Evolutionary conservation across 2,329 filamentous ascomycete species (phyloP), one percentile per base, ranked within the genome.

Genomic region (Intubia oerlemansii): DNA sequence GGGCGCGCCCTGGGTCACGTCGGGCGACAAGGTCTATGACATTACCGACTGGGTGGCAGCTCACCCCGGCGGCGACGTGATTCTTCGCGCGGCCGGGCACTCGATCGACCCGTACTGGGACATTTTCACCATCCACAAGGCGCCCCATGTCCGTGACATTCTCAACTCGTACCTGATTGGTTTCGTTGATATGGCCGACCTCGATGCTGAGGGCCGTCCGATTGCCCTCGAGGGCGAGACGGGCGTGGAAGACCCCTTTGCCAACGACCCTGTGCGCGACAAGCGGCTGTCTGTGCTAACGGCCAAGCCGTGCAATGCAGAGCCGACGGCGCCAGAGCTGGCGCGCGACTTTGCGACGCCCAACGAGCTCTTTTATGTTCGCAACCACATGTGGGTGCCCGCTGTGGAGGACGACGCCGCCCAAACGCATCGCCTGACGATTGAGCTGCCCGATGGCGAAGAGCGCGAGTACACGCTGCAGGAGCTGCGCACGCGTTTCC

Each of bases 41-140:
- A 76, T 77, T 29, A 76, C 70, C 1, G 66, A 74, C 28, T 77
- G 70, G 66, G 50, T 76, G 14, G 50, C 55, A 2, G 66, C 59
- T 1, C 71, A 77, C 41, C 71, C 71, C 0, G 71, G 71, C 4
- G 71, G 71, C 24, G 63, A 73, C 29, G 66, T 77, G 10, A 77
- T 77, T 33, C 51, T 76, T 7, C 59, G 64, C 17, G 71, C 71
- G 2, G 68, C 66, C 1, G 71, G 71, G 4, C 61, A 63, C 21
- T 62, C 59, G 31, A 62, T 77, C 28, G 70, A 77, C 29, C 60
- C 63, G 0, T 76, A 74, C 47, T 77, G 71, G 71, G 54, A 73
- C 34, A 72, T 77, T 30, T 77, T 77, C 42, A 56, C 59, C 26
- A 75, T 76, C 33, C 71, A 77, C 50, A 69, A 75, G 43, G 57